Evolutionary conservation across 1,284 basidiomycete species (phyloP), one percentile per base, ranked within the genome.

Genomic region (Boletus semigastroideus): DNA sequence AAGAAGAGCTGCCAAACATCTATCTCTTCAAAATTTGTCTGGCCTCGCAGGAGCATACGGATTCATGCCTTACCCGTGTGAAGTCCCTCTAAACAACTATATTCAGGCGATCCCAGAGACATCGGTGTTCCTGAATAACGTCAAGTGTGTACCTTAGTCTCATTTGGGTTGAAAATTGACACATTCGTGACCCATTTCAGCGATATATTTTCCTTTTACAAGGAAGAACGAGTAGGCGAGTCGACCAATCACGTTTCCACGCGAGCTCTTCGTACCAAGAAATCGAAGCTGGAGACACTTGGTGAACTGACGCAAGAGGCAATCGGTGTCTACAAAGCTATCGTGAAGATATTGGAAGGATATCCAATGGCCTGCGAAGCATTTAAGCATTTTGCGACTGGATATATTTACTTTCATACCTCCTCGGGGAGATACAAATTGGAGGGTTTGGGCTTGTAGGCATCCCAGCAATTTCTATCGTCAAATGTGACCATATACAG

Each of bases 211-310:
- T 19, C 37, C 20, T 19, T 39, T 39, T 39, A 39, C 58, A 75
- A 76, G 53, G 75, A 74, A 58, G 74, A 75, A 46, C 42, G 63
- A 3, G 62, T 42, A 0, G 63, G 65, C 0, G 74, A 77, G 52
- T 59, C 53, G 1, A 58, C 63, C 25, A 75, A 72, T 40, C 66
- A 67, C 33, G 55, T 72, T 8, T 69, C 70, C 1, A 59, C 61
- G 17, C 51, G 64, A 3, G 70, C 72, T 1, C 50, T 57, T 14
- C 60, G 52, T 9, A 47, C 53, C 4, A 51, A 58, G 0, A 56
- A 58, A 30, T 51, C 62, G 0, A 72, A 68, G 40, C 33, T 64
- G 22, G 61, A 67, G 27, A 58, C 54, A 4, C 57, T 69, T 5
- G 20, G 43, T 4, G 48, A 54, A 16, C 16, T 74, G 16, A 62